A percentile compares a stretch with the other conserved stretches of the same genome.
Evolutionary conservation across 345 rosid species (phyloP).

Genomic region (Heritiera littoralis): DNA sequence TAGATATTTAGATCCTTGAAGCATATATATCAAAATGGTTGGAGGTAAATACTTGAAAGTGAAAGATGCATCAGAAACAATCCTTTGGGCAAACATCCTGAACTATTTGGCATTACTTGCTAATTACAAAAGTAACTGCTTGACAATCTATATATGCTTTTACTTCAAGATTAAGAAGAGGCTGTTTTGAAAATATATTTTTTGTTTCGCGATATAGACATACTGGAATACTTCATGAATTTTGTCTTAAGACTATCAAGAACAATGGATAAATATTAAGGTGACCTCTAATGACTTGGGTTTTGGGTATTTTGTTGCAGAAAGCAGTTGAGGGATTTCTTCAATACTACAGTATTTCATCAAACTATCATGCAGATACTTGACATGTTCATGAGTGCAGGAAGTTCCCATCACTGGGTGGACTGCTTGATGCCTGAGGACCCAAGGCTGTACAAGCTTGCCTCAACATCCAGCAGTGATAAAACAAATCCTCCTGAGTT

Average conservation of each 20-base stretch:
- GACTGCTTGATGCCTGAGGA: slow-evolving; percentile 76
- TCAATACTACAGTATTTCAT: slow-evolving; percentile 47
- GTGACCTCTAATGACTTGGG: slow-evolving; percentile 18
- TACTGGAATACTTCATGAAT: not conserved
- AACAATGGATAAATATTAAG: not conserved
- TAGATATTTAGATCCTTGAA: not conserved
- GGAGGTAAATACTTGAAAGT: not conserved
- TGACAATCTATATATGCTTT: not conserved
- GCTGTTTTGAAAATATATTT: not conserved
- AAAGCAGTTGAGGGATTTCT: slow-evolving; percentile 70
- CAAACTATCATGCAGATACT: slow-evolving; percentile 70
- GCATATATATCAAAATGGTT: not conserved
- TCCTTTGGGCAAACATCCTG: not conserved
- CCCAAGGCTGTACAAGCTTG: slow-evolving; percentile 33
- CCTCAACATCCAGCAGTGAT: slow-evolving; percentile 35
- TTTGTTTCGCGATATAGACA: not conserved
- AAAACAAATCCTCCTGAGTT: slow-evolving; percentile 33
- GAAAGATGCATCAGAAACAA: not conserved
- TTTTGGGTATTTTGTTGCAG: slow-evolving; percentile 46
- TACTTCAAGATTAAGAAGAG: slow-evolving; percentile 17
- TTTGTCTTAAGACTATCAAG: slow-evolving; percentile 3
- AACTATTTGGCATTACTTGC: not conserved
- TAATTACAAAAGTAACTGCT: not conserved
- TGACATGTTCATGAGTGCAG: slow-evolving; percentile 71
- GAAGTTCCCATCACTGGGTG: slow-evolving; percentile 78